phyloP scores from a whole-genome alignment of 140 eudicot genomes.

The Oenanthe javanica region DNA sequence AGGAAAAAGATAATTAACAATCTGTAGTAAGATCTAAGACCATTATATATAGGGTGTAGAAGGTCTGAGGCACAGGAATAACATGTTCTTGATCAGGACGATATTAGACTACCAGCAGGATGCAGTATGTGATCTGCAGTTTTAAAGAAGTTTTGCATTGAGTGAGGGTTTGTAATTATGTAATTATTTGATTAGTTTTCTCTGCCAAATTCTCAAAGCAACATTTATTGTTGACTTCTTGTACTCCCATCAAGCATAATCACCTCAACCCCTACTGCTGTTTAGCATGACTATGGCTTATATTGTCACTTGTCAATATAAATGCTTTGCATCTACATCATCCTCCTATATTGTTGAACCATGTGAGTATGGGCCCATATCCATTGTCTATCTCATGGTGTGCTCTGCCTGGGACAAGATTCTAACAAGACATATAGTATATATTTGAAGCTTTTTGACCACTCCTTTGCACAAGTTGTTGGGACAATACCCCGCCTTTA shows the following conservation, averaged over 20 bases:
- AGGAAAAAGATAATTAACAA: neutral
- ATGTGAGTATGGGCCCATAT: neutral
- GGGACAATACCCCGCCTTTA: neutral
- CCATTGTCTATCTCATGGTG: neutral
- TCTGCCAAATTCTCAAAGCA: too few species aligned
- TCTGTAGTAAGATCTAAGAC: neutral
- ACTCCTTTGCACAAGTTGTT: neutral
- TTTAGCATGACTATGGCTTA: neutral
- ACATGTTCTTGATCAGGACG: neutral
- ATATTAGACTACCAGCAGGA: neutral
- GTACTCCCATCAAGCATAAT: neutral
- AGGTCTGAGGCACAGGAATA: neutral
- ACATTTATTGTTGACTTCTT: too few species aligned
- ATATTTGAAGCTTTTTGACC: neutral
- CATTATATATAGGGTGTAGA: neutral
- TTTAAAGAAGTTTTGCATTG: neutral
- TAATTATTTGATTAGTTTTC: too few species aligned
- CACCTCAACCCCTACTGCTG: too few species aligned
- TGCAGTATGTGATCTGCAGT: neutral
- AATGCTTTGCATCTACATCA: neutral
- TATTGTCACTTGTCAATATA: neutral
- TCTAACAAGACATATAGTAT: neutral
- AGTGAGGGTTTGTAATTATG: neutral
- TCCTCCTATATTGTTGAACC: neutral
- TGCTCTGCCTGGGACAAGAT: neutral